Evolutionary conservation across 495 filamentous ascomycete genomes (phyloP).

Genomic region (Baudoinia panamericana): DNA sequence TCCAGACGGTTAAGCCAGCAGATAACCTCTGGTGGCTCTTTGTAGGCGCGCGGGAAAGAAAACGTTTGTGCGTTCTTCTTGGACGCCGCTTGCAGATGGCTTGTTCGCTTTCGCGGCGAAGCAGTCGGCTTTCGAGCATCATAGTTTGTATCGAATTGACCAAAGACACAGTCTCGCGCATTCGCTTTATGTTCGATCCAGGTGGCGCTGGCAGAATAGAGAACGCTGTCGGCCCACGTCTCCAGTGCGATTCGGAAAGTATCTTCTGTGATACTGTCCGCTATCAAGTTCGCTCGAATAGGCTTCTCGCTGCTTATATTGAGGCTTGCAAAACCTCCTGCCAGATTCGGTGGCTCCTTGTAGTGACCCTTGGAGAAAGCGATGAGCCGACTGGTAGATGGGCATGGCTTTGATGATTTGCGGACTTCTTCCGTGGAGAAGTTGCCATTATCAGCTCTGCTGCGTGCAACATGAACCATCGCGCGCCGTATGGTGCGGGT

Average conservation of each 20-base stretch:
- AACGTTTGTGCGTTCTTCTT: slow-evolving; percentile 1
- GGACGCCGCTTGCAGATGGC: not conserved
- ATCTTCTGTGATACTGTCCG: slow-evolving; percentile 7
- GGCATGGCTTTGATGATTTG: not conserved
- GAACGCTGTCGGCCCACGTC: slow-evolving; percentile 10
- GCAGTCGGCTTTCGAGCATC: not conserved
- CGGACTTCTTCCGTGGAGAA: slow-evolving; percentile 15
- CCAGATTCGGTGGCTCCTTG: slow-evolving; percentile 12
- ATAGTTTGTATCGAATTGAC: slow-evolving; percentile 7
- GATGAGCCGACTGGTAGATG: slow-evolving; percentile 10
- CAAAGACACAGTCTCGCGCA: slow-evolving; percentile 15
- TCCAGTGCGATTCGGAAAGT: slow-evolving; percentile 11
- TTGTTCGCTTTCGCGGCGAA: not conserved
- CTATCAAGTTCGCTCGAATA: slow-evolving; percentile 15
- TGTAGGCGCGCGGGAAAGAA: slow-evolving; percentile 13
- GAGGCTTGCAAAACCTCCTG: slow-evolving; percentile 15
- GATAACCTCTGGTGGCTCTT: slow-evolving; percentile 5
- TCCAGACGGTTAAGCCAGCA: slow-evolving; percentile 21
- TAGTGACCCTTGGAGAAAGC: slow-evolving; percentile 14
- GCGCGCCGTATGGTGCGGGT: not conserved
- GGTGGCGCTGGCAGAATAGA: slow-evolving; percentile 9
- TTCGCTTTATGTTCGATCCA: slow-evolving; percentile 16
- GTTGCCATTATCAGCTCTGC: slow-evolving; percentile 9
- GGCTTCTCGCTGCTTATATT: slow-evolving; percentile 8
- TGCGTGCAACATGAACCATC: slow-evolving; percentile 12